These are phyloP conservation scores for Pythium phragmiticola DNA, from an alignment of 352 stramenopile genomes.

Conservation along the genomic window DNA sequence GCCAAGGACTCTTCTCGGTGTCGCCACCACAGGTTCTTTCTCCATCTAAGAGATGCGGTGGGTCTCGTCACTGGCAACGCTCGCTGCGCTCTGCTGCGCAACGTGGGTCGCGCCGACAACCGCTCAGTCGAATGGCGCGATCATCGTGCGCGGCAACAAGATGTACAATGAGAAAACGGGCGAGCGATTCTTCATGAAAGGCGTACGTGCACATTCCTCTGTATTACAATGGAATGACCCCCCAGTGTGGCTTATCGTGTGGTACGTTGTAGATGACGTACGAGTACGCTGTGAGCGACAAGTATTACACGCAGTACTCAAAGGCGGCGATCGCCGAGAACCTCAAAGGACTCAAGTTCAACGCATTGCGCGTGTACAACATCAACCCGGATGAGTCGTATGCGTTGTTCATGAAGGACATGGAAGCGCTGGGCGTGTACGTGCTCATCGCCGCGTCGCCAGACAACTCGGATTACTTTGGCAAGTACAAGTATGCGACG, in stretches of 20 bases:
- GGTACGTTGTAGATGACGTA: constrained; percentile 63
- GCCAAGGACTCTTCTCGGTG: background rate
- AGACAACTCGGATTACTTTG: constrained; percentile 83
- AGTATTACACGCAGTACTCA: constrained; percentile 84
- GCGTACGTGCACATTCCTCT: constrained; percentile 36
- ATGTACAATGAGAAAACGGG: constrained; percentile 81
- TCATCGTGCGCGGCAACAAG: constrained; percentile 84
- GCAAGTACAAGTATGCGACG: constrained; percentile 76
- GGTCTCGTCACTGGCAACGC: constrained; percentile 11
- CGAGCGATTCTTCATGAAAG: constrained; percentile 87
- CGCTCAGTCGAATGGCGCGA: constrained; percentile 35
- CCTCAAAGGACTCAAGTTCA: constrained; percentile 75
- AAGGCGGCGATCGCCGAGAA: constrained; percentile 66
- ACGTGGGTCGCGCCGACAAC: background rate
- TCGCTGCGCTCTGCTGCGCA: constrained; percentile 12
- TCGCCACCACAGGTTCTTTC: background rate
- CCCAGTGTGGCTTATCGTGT: background rate
- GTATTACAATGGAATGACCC: background rate
- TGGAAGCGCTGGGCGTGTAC: constrained; percentile 75
- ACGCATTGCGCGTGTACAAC: constrained; percentile 86
- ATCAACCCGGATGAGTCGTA: constrained; percentile 85
- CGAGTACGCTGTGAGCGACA: constrained; percentile 85
- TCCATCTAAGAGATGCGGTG: constrained; percentile 4
- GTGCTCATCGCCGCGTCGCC: constrained; percentile 80
- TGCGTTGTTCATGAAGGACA: constrained; percentile 83